Conservation (phyloP, 208 protist species). For the Trypanosoma lewisi region DNA sequence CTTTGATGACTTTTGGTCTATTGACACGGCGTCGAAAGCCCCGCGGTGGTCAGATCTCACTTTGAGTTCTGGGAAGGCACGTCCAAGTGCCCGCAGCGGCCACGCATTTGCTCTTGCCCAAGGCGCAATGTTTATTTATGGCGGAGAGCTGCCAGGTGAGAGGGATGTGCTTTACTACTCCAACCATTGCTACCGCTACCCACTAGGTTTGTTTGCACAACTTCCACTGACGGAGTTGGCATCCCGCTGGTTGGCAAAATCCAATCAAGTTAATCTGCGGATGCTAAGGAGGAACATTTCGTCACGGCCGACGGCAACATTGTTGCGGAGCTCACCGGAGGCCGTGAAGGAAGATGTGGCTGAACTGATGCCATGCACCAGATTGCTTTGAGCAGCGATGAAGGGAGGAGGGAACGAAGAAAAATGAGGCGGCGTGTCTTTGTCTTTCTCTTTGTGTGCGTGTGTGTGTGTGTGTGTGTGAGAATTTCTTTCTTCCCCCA, state of each 20-base stretch:
- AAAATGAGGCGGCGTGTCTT: not conserved
- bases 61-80: slow-evolving; percentile 18
- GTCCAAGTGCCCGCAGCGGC: slow-evolving; percentile 63
- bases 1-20: slow-evolving; percentile 74
- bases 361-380: slow-evolving; percentile 21
- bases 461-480: too few relatives aligned
- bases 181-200: slow-evolving; percentile 53
- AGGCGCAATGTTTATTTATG: slow-evolving; percentile 67
- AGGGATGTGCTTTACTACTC: slow-evolving; percentile 38
- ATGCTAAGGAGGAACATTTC: slow-evolving; percentile 12
- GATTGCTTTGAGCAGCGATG: not conserved
- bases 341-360: slow-evolving; percentile 7
- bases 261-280: slow-evolving; percentile 16
- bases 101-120: slow-evolving; percentile 38
- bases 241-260: slow-evolving; percentile 45
- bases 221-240: slow-evolving; percentile 46
- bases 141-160: slow-evolving; percentile 48
- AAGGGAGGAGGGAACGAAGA: not conserved
- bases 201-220: slow-evolving; percentile 41
- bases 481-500: too few relatives aligned
- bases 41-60: slow-evolving; percentile 23
- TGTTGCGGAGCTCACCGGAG: slow-evolving; percentile 1
- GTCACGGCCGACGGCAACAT: not conserved
- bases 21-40: slow-evolving; percentile 24
- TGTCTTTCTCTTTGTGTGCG: too few relatives aligned